Conservation (phyloP, 1,139 yeast species). For the Protomyces inundatus region DNA sequence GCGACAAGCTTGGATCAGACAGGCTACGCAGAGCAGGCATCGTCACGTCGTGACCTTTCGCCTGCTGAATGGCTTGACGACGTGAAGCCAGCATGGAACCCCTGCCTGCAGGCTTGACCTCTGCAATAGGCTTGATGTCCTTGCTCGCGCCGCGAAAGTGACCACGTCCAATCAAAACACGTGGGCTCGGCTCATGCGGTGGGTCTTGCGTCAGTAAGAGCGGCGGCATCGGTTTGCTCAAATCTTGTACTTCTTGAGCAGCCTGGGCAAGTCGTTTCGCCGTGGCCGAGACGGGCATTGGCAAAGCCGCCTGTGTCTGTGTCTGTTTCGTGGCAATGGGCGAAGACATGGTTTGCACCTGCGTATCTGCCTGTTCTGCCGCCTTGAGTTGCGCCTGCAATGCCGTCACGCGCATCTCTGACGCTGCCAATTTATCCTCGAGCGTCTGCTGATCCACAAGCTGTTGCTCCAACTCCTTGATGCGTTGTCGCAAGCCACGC, state of each 20-base stretch:
- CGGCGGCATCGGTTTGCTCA: neutral
- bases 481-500: neutral
- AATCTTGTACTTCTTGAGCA: neutral
- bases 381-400: neutral
- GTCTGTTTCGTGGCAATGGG: neutral
- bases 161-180: neutral
- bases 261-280: neutral
- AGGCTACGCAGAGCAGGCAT: neutral
- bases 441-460: neutral
- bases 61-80: neutral
- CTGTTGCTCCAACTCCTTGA: slow-evolving; percentile 5
- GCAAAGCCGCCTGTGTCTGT: neutral
- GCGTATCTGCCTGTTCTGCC: neutral
- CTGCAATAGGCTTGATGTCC: neutral
- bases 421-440: neutral
- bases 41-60: neutral
- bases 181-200: too few species aligned
- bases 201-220: too few species aligned
- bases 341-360: too few species aligned
- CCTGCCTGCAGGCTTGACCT: too few species aligned
- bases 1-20: neutral
- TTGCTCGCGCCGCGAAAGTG: neutral
- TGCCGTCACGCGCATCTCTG: neutral
- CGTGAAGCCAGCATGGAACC: neutral
- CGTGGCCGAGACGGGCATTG: neutral